These are phyloP conservation scores for Cystoderma amianthinum DNA, from an alignment of 768 basidiomycete genomes.

Conservation along the genomic window DNA sequence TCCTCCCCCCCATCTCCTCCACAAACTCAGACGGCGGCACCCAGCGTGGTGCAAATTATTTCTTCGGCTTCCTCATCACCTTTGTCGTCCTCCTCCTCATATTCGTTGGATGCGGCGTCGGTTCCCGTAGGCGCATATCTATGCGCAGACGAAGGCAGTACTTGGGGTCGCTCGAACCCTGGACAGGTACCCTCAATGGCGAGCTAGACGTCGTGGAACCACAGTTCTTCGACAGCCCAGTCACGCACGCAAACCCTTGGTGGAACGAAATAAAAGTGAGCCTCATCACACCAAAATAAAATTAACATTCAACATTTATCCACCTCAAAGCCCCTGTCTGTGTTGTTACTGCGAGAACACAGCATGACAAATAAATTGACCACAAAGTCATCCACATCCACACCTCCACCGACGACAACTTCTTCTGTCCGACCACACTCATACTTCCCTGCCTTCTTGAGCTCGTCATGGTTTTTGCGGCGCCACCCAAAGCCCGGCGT, in stretches of 20 bases:
- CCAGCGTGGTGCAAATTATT: constrained; percentile 33
- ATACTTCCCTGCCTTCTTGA: constrained; percentile 3
- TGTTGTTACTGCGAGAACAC: constrained; percentile 8
- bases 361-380: background rate
- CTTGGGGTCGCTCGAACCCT: constrained; percentile 12
- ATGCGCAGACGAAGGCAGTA: constrained; percentile 16
- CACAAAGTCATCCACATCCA: background rate
- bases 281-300: background rate
- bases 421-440: background rate
- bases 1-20: background rate
- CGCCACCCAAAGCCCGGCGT: background rate
- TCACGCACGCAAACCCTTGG: constrained; percentile 2
- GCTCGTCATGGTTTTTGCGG: constrained; percentile 6
- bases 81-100: constrained; percentile 41
- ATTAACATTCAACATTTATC: background rate
- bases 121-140: constrained; percentile 32
- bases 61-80: constrained; percentile 46
- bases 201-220: constrained; percentile 6
- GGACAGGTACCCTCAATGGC: constrained; percentile 5
- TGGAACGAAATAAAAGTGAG: constrained; percentile 16
- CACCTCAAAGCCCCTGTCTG: constrained; percentile 15
- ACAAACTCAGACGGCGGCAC: constrained; percentile 1
- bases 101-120: constrained; percentile 44
- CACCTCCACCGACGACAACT: background rate
- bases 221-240: constrained; percentile 7